These are phyloP conservation scores for Trametes cingulata DNA, from an alignment of 768 basidiomycete genomes.

Conservation along the genomic window DNA sequence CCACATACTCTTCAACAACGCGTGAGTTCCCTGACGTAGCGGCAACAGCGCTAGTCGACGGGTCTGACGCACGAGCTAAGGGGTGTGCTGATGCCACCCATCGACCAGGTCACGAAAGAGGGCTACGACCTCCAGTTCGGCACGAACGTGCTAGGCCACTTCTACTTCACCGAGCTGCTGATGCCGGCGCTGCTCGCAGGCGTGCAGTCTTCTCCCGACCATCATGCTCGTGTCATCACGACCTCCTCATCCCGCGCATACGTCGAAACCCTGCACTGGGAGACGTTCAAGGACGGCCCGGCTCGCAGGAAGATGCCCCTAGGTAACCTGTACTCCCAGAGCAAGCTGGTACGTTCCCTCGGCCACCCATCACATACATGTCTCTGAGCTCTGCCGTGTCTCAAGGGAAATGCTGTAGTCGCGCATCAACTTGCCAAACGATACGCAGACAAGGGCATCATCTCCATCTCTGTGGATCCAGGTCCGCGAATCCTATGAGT, in stretches of 20 bases:
- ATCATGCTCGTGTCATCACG: slow-evolving; percentile 49
- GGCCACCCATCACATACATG: no score
- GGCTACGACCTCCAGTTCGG: slow-evolving; percentile 60
- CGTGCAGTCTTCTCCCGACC: slow-evolving; percentile 40
- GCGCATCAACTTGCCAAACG: slow-evolving; percentile 50
- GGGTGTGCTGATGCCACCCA: slow-evolving; percentile 49
- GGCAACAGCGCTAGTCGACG: neutral
- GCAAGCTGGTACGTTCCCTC: slow-evolving; percentile 46
- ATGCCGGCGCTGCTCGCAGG: slow-evolving; percentile 48
- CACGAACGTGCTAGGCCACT: slow-evolving; percentile 49
- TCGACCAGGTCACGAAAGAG: slow-evolving; percentile 41
- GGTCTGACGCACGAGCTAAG: slow-evolving; percentile 28
- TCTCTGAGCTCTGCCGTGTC: neutral
- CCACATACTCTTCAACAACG: slow-evolving; percentile 55
- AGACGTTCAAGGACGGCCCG: slow-evolving; percentile 36
- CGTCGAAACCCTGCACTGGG: slow-evolving; percentile 38
- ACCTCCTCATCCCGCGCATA: slow-evolving; percentile 44
- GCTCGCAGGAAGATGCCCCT: slow-evolving; percentile 21
- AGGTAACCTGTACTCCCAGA: slow-evolving; percentile 31
- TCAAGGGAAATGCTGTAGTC: slow-evolving; percentile 47
- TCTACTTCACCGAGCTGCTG: slow-evolving; percentile 41
- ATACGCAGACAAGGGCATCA: slow-evolving; percentile 45
- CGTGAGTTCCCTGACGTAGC: slow-evolving; percentile 35
- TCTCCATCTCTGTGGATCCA: slow-evolving; percentile 48
- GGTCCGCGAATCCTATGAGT: slow-evolving; percentile 33